Percentiles rank a stretch among this genome's conserved stretches.
These are phyloP conservation scores for Castanospermum australe DNA, from an alignment of 306 rosid species.

Conservation along the genomic window DNA sequence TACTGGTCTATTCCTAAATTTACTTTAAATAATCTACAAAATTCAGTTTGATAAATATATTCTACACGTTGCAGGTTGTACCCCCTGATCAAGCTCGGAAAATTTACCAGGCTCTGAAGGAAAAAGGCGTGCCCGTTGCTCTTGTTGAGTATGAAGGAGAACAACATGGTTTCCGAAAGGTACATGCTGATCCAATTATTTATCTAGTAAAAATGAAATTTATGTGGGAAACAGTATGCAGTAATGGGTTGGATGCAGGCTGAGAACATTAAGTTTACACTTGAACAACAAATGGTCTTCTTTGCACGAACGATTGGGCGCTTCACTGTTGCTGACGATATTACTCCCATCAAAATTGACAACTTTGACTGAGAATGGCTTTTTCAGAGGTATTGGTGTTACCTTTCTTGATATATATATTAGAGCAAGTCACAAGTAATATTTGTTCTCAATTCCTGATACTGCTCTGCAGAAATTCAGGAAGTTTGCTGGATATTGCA, in stretches of 20 bases:
- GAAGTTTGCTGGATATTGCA: not conserved
- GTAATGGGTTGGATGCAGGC: slow-evolving; percentile 59
- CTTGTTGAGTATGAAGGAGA: slow-evolving; percentile 94
- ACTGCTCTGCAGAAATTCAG: slow-evolving; percentile 1
- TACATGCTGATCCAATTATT: slow-evolving; percentile 19
- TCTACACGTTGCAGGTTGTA: slow-evolving; percentile 60
- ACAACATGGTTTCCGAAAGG: slow-evolving; percentile 97
- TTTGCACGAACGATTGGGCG: slow-evolving; percentile 81
- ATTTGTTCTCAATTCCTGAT: not conserved
- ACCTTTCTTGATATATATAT: slow-evolving; percentile 1
- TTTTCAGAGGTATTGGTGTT: slow-evolving; percentile 19
- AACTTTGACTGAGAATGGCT: slow-evolving; percentile 50
- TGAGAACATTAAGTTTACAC: slow-evolving; percentile 86
- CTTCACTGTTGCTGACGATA: slow-evolving; percentile 80
- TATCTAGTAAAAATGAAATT: not conserved
- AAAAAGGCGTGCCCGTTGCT: slow-evolving; percentile 89
- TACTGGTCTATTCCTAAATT: not conserved
- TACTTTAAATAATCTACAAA: not conserved
- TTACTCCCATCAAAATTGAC: slow-evolving; percentile 77
- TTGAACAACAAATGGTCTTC: slow-evolving; percentile 98
- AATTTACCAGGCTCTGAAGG: slow-evolving; percentile 79
- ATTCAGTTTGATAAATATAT: not conserved
- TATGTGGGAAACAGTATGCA: not conserved
- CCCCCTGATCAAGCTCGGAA: slow-evolving; percentile 81
- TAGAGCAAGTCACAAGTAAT: not conserved